phyloP scores from a whole-genome alignment of 495 filamentous ascomycete species.

The Halenospora varia region DNA sequence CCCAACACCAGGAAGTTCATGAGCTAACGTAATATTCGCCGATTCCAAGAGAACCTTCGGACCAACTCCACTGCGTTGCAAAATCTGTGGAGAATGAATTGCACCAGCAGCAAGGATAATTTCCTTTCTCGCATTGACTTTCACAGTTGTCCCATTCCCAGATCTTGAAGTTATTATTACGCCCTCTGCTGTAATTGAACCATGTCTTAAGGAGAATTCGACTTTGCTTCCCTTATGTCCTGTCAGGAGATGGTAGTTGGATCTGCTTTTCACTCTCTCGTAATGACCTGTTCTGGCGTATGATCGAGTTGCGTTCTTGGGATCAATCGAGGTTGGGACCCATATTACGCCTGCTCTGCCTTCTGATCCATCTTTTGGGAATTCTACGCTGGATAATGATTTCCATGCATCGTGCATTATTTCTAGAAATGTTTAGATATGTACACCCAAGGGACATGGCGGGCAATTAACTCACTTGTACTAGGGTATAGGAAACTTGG shows the following conservation, averaged over 20 bases:
- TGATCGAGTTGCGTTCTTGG: conserved; percentile 42
- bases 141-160: conserved; percentile 24
- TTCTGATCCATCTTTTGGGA: background rate
- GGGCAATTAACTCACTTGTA: background rate
- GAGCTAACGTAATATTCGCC: conserved; percentile 26
- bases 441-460: background rate
- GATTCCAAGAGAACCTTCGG: conserved; percentile 25
- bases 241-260: conserved; percentile 43
- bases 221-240: conserved; percentile 38
- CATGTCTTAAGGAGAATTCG: conserved; percentile 28
- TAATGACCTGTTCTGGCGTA: conserved; percentile 47
- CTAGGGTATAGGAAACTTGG: background rate
- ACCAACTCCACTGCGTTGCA: conserved; percentile 56
- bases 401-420: background rate
- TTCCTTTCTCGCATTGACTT: conserved; percentile 33
- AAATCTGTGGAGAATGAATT: conserved; percentile 46
- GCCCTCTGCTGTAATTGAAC: conserved; percentile 28
- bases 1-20: conserved; percentile 38
- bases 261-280: conserved; percentile 35
- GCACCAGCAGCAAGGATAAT: conserved; percentile 52
- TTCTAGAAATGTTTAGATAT: background rate
- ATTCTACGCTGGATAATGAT: background rate
- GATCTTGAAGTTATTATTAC: conserved; percentile 32
- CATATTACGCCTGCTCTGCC: conserved; percentile 20
- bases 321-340: conserved; percentile 40